Base-by-base conservation (phyloP, 1,139 yeast species). In the Geotrichum fermentans region DNA sequence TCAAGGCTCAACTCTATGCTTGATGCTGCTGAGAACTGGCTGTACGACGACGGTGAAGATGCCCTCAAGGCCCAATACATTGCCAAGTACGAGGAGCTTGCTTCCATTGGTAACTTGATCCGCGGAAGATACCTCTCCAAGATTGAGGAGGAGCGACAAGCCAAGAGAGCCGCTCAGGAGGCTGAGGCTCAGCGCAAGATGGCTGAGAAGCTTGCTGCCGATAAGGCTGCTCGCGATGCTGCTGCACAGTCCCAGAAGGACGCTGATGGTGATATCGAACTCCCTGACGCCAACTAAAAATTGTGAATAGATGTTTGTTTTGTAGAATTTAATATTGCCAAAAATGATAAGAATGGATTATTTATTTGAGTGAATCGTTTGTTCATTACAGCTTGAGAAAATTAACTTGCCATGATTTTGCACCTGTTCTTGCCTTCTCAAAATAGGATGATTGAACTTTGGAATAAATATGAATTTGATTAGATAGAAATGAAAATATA, bases 1-100 rank as follows among this genome's bases (percentile, higher is more conserved):
- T 74, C 75, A 59, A 85, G 79, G 68, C 78, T 92, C 66, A 69
- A 78, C 52, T 85, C 74, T 54, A 77, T 83, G 77, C 79, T 92
- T 68, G 68, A 77, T 66, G 86, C 83, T 69, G 81, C 97, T 58
- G 98, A 94, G 77, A 96, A 92, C 68, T 92, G 99, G 99, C 80
- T 92, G 66, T 94, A 92, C 72, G 96, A 86, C 55, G 98, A 88
- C 52, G 97, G 98, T 65, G 92, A 86, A 67, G 98, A 92, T 69
- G 80, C 97, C 56, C 77, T 90, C 68, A 90, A 92, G 80, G 98
- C 95, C 62, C 88, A 85, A 72, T 92, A 92, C 78, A 83, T 94
- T 73, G 97, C 98, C 66, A 90, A 86, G 74, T 89, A 90, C 73
- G 98, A 94, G 74, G 98, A 92, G 73, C 82, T 92, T 67, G 95